phyloP scores from a whole-genome alignment of 495 filamentous ascomycete species.

The Aspergillus cristatus region DNA sequence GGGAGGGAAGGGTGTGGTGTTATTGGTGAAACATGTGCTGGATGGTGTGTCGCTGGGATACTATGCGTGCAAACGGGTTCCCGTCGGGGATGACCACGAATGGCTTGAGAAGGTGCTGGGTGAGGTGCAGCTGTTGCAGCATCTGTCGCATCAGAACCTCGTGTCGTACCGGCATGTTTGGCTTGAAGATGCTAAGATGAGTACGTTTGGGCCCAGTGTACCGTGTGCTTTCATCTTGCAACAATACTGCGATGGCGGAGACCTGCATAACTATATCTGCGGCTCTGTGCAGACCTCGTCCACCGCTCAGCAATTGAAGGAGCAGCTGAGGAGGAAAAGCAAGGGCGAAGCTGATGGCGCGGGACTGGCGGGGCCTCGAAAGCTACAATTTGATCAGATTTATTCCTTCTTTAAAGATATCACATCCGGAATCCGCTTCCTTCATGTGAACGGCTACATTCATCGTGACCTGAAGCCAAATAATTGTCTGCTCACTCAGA shows the following conservation, averaged over 20 bases:
- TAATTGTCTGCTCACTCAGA: conserved; percentile 83
- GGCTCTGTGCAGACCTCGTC: conserved; percentile 49
- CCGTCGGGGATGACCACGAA: conserved; percentile 87
- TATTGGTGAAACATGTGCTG: conserved; percentile 83
- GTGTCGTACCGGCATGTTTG: conserved; percentile 96
- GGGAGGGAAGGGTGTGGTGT: conserved; percentile 88
- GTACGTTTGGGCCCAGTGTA: conserved; percentile 78
- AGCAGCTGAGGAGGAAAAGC: conserved; percentile 70
- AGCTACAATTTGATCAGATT: conserved; percentile 79
- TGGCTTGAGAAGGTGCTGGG: conserved; percentile 92
- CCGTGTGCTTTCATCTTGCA: conserved; percentile 95
- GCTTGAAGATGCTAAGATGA: conserved; percentile 83
- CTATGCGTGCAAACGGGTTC: conserved; percentile 95
- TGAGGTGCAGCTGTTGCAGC: conserved; percentile 87
- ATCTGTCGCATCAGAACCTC: conserved; percentile 87
- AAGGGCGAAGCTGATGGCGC: conserved; percentile 49
- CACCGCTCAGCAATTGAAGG: conserved; percentile 77
- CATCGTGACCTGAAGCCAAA: conserved; percentile 93
- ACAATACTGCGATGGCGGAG: conserved; percentile 94
- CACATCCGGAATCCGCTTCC: conserved; percentile 78
- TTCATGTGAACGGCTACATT: conserved; percentile 91
- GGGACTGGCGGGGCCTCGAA: conserved; percentile 46
- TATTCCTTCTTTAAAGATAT: conserved; percentile 96
- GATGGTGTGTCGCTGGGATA: conserved; percentile 79
- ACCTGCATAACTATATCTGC: conserved; percentile 76